Conservation (phyloP, 2,329 filamentous ascomycete genomes). For the Penicillium hesseltinei region DNA sequence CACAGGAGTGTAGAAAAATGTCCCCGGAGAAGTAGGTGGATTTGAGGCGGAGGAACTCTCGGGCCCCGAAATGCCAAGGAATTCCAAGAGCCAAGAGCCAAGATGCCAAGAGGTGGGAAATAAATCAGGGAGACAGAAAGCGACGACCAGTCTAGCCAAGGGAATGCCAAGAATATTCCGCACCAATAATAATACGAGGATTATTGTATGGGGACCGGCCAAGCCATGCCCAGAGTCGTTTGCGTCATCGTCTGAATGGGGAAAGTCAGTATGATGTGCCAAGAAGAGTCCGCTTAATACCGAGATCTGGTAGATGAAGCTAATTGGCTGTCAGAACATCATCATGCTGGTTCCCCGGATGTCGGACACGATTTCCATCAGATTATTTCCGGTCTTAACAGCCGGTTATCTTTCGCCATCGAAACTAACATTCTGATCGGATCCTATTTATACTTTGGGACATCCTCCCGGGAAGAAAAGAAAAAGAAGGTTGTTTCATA, state of each 20-base stretch:
- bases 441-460: constrained; percentile 19
- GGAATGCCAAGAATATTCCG: constrained; percentile 6
- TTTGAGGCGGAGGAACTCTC: constrained; percentile 22
- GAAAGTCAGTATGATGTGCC: constrained; percentile 7
- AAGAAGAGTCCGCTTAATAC: constrained; percentile 15
- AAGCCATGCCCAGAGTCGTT: constrained; percentile 23
- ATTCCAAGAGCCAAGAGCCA: constrained; percentile 20
- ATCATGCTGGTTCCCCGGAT: constrained; percentile 15
- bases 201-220: constrained; percentile 8
- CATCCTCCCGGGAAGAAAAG: constrained; percentile 8
- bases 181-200: constrained; percentile 10
- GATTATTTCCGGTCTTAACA: constrained; percentile 5
- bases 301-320: constrained; percentile 3
- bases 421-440: neutral
- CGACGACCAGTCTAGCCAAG: neutral
- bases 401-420: constrained; percentile 17
- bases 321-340: constrained; percentile 13
- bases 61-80: constrained; percentile 21
- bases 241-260: constrained; percentile 20
- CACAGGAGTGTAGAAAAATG: neutral
- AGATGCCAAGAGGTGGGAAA: constrained; percentile 9
- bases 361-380: neutral
- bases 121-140: neutral
- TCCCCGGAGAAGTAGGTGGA: constrained; percentile 12
- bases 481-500: neutral